Base-by-base conservation (phyloP, 768 basidiomycete genomes). In the Vararia minispora region DNA sequence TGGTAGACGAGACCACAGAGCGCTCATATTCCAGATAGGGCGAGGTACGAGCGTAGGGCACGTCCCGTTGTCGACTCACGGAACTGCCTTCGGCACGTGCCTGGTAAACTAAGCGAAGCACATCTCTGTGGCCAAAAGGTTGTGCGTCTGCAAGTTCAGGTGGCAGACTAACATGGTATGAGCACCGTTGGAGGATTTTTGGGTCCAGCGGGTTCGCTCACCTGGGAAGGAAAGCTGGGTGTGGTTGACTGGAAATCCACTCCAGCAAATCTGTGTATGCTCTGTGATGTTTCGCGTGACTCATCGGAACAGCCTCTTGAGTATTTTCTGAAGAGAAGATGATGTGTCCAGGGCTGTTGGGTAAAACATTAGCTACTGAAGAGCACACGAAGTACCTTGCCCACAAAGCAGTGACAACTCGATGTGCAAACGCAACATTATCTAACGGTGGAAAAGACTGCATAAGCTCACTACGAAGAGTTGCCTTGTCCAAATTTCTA, bases 261-360 rank as follows among this genome's bases (percentile, higher is more conserved):
- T 64, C 48, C 28, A 71, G 53, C 27, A 74, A 49, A 16, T 69
- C 61, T 11, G 55, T 47, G 40, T 74, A 59, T 18, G 62, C 45
- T 30, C 55, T 57, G 5, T 55, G 47, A 9, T 69, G 16, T 17
- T 25, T 26, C 33, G 25, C 2, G 37, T 18, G 17, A 35, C 17
- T 30, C 22, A 37, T 25, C 38, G 39, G 5, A 37, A 36, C 11
- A 17, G 6, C 28, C 10, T 14, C 20, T 16, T 12, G 23, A 6
- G 12, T 12, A 14, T 17, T 25, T 12, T 25, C 21, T 23, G 30
- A 57, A 10, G 60, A 58, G 37, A 77, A 55, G n/a, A 84, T 58
- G 11, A 79, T 38, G 49, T 84, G 78, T 0, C 81, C 81, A 25
- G 74, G 52, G 23, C 80, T 84, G 36, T 30, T 10, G 35, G 30